Evolutionary conservation across 2,329 filamentous ascomycete genomes (phyloP).

Genomic region (Ascochyta koolunga): DNA sequence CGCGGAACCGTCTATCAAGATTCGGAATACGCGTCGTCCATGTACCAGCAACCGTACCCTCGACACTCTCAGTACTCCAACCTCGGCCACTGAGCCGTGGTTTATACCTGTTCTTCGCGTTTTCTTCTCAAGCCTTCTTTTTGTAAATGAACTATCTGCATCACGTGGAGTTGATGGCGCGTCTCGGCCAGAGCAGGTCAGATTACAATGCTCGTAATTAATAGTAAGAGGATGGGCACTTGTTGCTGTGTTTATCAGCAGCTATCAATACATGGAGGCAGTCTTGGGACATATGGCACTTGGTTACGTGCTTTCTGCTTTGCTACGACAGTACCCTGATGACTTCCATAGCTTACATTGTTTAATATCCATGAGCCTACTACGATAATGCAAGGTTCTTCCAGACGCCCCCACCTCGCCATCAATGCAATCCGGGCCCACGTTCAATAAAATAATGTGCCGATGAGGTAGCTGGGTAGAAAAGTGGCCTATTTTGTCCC

Average conservation of each 20-base stretch:
- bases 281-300: background rate
- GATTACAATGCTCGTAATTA: slow-evolving; percentile 6
- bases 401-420: background rate
- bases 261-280: background rate
- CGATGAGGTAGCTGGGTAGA: background rate
- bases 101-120: slow-evolving; percentile 4
- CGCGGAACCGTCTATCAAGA: slow-evolving; percentile 77
- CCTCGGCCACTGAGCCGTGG: slow-evolving; percentile 34
- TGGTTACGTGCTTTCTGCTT: background rate
- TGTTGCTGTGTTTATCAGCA: background rate
- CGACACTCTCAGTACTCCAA: slow-evolving; percentile 46
- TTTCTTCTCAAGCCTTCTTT: slow-evolving; percentile 8
- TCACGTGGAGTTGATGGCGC: slow-evolving; percentile 2
- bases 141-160: slow-evolving; percentile 2
- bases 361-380: slow-evolving; percentile 8
- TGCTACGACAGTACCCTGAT: background rate
- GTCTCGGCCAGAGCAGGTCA: background rate
- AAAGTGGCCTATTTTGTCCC: background rate
- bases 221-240: background rate
- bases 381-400: background rate
- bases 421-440: background rate
- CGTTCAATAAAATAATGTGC: background rate
- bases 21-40: slow-evolving; percentile 61
- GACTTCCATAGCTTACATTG: slow-evolving; percentile 23
- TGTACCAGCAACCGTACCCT: slow-evolving; percentile 46